These are phyloP conservation scores for Phaseolus coccineus DNA, from an alignment of 331 rosid genomes.

Conservation along the genomic window DNA sequence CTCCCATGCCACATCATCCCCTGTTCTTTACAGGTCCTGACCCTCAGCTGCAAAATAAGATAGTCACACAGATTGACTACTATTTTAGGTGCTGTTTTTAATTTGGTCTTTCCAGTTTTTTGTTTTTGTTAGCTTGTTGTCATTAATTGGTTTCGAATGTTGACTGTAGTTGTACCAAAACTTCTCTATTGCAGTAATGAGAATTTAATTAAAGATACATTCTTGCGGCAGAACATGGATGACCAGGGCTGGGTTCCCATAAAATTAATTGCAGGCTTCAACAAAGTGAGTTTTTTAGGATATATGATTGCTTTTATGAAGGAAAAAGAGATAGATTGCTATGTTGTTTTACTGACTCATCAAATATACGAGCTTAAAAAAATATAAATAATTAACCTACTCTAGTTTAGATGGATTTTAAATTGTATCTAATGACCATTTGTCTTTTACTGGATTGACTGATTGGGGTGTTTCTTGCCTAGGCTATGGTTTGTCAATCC, in stretches of 20 bases:
- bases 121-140: background rate
- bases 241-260: slow-evolving; percentile 86
- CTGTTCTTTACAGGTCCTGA: slow-evolving; percentile 53
- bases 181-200: slow-evolving; percentile 71
- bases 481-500: background rate
- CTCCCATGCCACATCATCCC: slow-evolving; percentile 55
- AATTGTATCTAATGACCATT: background rate
- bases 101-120: slow-evolving; percentile 15
- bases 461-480: slow-evolving; percentile 22
- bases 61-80: slow-evolving; percentile 78
- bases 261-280: slow-evolving; percentile 76
- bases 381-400: background rate
- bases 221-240: slow-evolving; percentile 84
- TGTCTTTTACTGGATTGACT: slow-evolving; percentile 28
- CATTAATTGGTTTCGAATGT: slow-evolving; percentile 32
- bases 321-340: background rate
- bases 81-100: slow-evolving; percentile 79
- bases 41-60: slow-evolving; percentile 62
- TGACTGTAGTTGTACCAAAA: slow-evolving; percentile 41
- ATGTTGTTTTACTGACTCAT: slow-evolving; percentile 26
- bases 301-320: slow-evolving; percentile 19
- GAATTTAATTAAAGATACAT: slow-evolving; percentile 78
- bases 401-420: slow-evolving; percentile 1
- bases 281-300: slow-evolving; percentile 64
- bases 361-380: background rate